Percentiles rank a stretch among this genome's conserved stretches.
These are phyloP conservation scores for Calonectria pseudoreteaudii DNA, from an alignment of 2,329 filamentous ascomycete genomes.

Conservation along the genomic window DNA sequence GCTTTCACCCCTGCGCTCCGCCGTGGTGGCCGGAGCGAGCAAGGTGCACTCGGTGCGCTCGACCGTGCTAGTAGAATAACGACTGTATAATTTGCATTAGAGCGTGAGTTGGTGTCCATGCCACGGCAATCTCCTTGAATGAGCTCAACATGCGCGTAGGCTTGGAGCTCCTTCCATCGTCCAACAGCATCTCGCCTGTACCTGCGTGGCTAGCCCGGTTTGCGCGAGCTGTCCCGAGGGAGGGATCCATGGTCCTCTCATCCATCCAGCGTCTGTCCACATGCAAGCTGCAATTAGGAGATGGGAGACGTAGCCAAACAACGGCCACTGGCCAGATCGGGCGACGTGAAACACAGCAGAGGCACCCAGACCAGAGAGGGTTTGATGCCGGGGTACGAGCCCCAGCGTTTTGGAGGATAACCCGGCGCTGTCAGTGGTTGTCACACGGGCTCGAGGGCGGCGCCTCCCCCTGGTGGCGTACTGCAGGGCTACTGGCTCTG, in stretches of 20 bases:
- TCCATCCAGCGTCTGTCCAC: slow-evolving; percentile 1
- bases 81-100: background rate
- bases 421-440: slow-evolving; percentile 35
- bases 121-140: slow-evolving; percentile 3
- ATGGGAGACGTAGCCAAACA: slow-evolving; percentile 9
- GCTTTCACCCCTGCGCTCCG: background rate
- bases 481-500: slow-evolving; percentile 21
- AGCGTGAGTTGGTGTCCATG: slow-evolving; percentile 4
- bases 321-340: slow-evolving; percentile 28
- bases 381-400: background rate
- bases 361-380: background rate
- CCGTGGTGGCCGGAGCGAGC: background rate
- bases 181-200: background rate
- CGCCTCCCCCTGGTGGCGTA: slow-evolving; percentile 40
- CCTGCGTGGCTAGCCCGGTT: background rate
- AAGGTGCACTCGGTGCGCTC: slow-evolving; percentile 1
- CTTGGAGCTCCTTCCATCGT: background rate
- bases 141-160: background rate
- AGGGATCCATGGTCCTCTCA: background rate
- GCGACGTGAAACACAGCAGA: slow-evolving; percentile 38
- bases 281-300: slow-evolving; percentile 24
- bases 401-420: slow-evolving; percentile 8
- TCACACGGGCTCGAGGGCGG: slow-evolving; percentile 35
- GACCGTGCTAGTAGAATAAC: background rate
- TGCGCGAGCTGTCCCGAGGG: background rate